phyloP scores from a whole-genome alignment of 768 basidiomycete species.

The Vararia minispora region DNA sequence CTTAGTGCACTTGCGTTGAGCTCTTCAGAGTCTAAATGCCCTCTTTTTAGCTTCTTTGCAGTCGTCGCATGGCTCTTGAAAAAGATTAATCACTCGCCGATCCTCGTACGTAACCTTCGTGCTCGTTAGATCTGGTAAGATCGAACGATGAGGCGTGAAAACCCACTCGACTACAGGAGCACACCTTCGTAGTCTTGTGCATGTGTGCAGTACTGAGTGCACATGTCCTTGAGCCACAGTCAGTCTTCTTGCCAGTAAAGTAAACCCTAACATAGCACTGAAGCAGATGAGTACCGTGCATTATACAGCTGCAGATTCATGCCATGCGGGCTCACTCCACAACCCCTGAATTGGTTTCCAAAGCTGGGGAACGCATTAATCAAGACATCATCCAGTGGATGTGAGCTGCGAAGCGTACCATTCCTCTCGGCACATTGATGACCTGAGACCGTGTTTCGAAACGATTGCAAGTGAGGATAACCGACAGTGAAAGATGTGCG shows the following conservation, averaged over 20 bases:
- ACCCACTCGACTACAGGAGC: conserved; percentile 38
- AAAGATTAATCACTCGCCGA: conserved; percentile 50
- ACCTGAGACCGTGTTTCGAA: too few species aligned
- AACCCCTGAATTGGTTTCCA: conserved; percentile 15
- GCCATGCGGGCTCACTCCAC: conserved; percentile 8
- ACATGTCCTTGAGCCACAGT: conserved; percentile 43
- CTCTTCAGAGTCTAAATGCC: too few species aligned
- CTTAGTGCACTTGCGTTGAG: too few species aligned
- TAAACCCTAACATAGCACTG: conserved; percentile 58
- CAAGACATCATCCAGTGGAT: background rate
- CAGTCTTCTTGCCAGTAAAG: conserved; percentile 46
- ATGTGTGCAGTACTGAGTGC: conserved; percentile 44
- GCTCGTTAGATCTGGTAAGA: conserved; percentile 2
- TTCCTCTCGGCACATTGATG: conserved; percentile 14
- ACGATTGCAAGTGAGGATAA: too few species aligned
- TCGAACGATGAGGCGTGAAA: background rate
- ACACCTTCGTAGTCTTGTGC: conserved; percentile 48
- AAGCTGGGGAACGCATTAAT: conserved; percentile 1
- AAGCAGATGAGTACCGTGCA: background rate
- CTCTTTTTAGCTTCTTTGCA: conserved; percentile 39
- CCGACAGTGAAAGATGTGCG: too few species aligned
- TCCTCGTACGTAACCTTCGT: conserved; percentile 24
- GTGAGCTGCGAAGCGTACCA: conserved; percentile 5
- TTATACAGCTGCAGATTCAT: background rate
- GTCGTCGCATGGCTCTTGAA: conserved; percentile 50